Evolutionary conservation across 495 filamentous ascomycete genomes (phyloP), one percentile per base, ranked within the genome.

Genomic region (Paragyromitra xinjiangensis): DNA sequence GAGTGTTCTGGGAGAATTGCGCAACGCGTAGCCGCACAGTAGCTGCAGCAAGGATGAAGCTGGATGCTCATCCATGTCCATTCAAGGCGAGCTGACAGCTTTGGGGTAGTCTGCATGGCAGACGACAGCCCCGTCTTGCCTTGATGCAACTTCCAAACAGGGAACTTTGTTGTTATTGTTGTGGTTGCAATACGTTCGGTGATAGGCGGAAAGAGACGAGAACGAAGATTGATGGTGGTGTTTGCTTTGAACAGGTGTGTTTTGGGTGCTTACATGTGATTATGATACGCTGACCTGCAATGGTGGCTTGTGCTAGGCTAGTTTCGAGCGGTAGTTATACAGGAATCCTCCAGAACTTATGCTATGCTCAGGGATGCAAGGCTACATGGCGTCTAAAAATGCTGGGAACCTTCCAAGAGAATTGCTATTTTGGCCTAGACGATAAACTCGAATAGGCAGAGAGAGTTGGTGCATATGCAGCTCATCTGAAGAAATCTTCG

Each of bases 81-180:
- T 71, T 71, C 73, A 73, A 73, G 74, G 74, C 74, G 40, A 77
- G 74, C 74, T 77, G 74, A 77, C 74, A 73, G 51, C 68, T 77
- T 72, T 59, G 61, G 48, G 61, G 55, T 51, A 24, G 40, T 65
- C 73, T 71, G 59, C 59, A 75, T 24, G 66, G 39, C 44, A 50
- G 73, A 59, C 39, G 59, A 62, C 58, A 62, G 58, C 37, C 61
- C 64, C 55, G 66, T 29, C 34, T 42, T 48, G 59, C 59, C 48
- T 65, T 70, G 56, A 67, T 71, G 59, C 59, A 48, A 58, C 9
- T 53, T 70, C 61, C 42, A 37, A 70, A 63, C 63, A 70, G 48
- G 51, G 73, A 71, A 64, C 42, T 50, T 48, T 64, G 44, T 62
- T 45, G 56, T 39, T 29, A 56, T 56, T 56, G 42, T 50, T 67